Evolutionary conservation across 2,329 filamentous ascomycete genomes (phyloP), one percentile per base, ranked within the genome.

Genomic region (Aureobasidium lini): DNA sequence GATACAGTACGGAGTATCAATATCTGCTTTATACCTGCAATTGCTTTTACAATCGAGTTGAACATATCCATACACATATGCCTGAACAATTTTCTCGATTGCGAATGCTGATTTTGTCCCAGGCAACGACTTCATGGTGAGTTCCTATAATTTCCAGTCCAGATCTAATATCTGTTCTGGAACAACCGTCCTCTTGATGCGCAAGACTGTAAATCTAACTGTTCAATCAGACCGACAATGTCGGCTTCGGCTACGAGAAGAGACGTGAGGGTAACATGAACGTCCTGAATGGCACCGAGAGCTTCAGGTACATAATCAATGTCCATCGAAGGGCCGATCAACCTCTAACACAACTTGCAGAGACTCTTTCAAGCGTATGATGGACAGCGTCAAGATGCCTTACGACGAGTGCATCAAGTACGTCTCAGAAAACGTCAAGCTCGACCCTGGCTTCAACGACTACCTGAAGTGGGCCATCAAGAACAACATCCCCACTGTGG

Each of bases 401-500:
- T 96, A 89, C 74, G 79, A 88, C 68, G 78, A 93, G 73, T 96
- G 93, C 75, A 86, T 95, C 70, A 77, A 87, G 61, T 84, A 85
- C 61, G 83, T 97, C 11, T 81, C 88, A 63, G 78, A 87, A 68
- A 91, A 94, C 76, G 92, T 97, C 79, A 83, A 86, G 71, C 82
- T 97, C 50, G 94, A 99, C 76, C 90, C 91, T 0, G 80, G 86
- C 66, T 99, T 97, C 80, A 84, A 84, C 69, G 84, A 88, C 66
- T 99, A 97, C 76, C 93, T 91, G 76, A 75, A 84, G 66, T 99
- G 90, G 89, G 83, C 87, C 34, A 81, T 85, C 63, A 79, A 80
- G 64, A 86, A 93, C 75, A 92, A 95, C 71, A 85, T 97, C 13
- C 94, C 94, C 29, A 88, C 96, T 63, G 91, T 97, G 18, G 89